Conservation (phyloP, 495 filamentous ascomycete genomes). For the Neurospora pannonica region DNA sequence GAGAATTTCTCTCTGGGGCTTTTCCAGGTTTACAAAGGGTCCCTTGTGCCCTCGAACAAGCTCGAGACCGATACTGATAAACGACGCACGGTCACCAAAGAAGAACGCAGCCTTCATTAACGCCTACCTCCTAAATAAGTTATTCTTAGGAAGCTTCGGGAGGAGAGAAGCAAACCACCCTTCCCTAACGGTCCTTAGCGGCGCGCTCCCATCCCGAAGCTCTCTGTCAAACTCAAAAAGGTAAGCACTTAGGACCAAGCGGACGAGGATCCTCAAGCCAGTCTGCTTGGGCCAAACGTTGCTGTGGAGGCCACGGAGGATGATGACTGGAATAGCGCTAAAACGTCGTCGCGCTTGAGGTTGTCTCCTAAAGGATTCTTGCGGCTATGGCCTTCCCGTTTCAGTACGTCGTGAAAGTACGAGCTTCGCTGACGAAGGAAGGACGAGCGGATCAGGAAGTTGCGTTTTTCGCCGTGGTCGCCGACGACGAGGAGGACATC, state of each 20-base stretch:
- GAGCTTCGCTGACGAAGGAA: background rate
- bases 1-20: background rate
- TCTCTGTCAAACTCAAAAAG: background rate
- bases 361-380: background rate
- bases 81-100: background rate
- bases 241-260: background rate
- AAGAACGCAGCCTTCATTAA: background rate
- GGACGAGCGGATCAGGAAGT: background rate
- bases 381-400: background rate
- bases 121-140: background rate
- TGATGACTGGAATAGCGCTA: background rate
- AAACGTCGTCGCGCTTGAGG: background rate
- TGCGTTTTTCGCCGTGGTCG: background rate
- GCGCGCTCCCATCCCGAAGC: background rate
- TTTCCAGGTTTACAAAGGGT: background rate
- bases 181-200: background rate
- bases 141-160: background rate
- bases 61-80: background rate
- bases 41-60: background rate
- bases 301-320: background rate
- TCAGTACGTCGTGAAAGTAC: background rate
- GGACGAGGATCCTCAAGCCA: background rate
- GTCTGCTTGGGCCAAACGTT: background rate
- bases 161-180: background rate
- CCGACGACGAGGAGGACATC: background rate